phyloP scores from a whole-genome alignment of 225 moss, liverwort and hornwort genomes.

The Takakia lepidozioides region DNA sequence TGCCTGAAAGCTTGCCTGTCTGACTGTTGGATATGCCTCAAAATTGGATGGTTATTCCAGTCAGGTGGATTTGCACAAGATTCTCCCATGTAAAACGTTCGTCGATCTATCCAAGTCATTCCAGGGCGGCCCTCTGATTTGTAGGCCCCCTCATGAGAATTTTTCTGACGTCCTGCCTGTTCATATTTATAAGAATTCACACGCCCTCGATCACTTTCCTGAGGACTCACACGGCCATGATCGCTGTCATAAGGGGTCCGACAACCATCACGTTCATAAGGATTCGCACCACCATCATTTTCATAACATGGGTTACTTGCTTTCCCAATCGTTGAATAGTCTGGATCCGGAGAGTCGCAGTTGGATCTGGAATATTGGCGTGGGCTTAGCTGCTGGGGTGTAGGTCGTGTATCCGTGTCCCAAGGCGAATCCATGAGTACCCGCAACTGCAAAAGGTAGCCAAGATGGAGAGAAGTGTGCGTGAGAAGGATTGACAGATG shows the following conservation, averaged over 20 bases:
- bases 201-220: slow-evolving; percentile 3
- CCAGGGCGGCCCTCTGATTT: slow-evolving; percentile 5
- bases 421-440: slow-evolving; percentile 7
- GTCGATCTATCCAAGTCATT: slow-evolving; percentile 25
- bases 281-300: not conserved
- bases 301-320: not conserved
- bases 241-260: slow-evolving; percentile 1
- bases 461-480: no score
- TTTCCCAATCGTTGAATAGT: not conserved
- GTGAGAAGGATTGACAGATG: no score
- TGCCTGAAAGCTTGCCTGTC: slow-evolving; percentile 21
- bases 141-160: not conserved
- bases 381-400: slow-evolving; percentile 7
- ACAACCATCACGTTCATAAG: not conserved
- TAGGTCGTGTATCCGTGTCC: slow-evolving; percentile 7
- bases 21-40: slow-evolving; percentile 13
- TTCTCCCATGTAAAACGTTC: slow-evolving; percentile 16
- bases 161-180: not conserved
- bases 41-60: slow-evolving; percentile 22
- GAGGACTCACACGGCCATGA: not conserved
- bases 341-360: not conserved
- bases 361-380: slow-evolving; percentile 1
- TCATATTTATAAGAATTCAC: not conserved
- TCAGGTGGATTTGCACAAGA: slow-evolving; percentile 13
- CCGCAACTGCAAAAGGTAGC: no score